Evolutionary conservation across 495 filamentous ascomycete genomes (phyloP), one percentile per base, ranked within the genome.

Genomic region (Aspergillus asperescens): DNA sequence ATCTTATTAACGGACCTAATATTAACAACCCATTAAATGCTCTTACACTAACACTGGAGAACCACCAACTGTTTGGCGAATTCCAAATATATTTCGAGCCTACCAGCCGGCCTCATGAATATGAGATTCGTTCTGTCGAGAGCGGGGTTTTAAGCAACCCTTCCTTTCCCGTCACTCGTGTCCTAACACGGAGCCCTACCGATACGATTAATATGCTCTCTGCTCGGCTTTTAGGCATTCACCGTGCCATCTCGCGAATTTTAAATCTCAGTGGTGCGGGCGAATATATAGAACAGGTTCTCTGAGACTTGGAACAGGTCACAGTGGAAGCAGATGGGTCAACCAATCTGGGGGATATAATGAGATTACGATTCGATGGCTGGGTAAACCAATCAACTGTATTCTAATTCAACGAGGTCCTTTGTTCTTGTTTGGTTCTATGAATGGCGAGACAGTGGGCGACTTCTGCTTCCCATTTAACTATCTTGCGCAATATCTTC

Each of bases 171-270:
- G n/a, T n/a, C n/a, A n/a, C n/a, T n/a, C n/a, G n/a, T n/a, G n/a
- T n/a, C n/a, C n/a, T n/a, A n/a, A n/a, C n/a, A n/a, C n/a, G n/a
- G n/a, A n/a, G n/a, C n/a, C n/a, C n/a, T n/a, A n/a, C n/a, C n/a
- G n/a, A n/a, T n/a, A n/a, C n/a, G n/a, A n/a, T n/a, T n/a, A n/a
- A n/a, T 48, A 55, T 57, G 15, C 68, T 61, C 18, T 57, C 56
- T 35, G 47, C 40, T 55, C 59, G 58, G 45, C 66, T 71, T 37
- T 64, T 69, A 24, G 51, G 49, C 22, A 47, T 71, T 28, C 66
- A 71, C 47, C 55, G 61, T 53, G 66, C 65, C 24, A 63, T 67
- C 48, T 57, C 62, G 25, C 56, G 39, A 51, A 69, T 71, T 43
- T 45, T 48, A 18, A 34, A 35, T 13, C 2, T 34, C 6, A 48